Evolutionary conservation across 2,329 filamentous ascomycete species (phyloP).

Genomic region (Clarireedia homoeocarpa): DNA sequence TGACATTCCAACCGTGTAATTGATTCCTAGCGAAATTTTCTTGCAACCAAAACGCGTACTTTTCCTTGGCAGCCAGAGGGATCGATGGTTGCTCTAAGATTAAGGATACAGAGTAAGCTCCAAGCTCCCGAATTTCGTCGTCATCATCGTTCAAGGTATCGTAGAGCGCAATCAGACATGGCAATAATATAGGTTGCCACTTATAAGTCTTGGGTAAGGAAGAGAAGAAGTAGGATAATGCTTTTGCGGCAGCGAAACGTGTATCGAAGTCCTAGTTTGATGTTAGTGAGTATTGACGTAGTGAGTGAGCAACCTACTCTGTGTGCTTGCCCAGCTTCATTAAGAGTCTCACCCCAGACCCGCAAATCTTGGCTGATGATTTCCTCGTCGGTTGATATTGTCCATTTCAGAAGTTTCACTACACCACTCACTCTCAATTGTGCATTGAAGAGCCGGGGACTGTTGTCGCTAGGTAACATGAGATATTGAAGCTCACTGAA

Average conservation of each 20-base stretch:
- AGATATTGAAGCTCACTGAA: background rate
- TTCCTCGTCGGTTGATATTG: background rate
- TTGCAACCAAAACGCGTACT: conserved; percentile 12
- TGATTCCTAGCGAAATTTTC: conserved; percentile 1
- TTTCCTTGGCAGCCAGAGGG: conserved; percentile 14
- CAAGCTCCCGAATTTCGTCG: conserved; percentile 67
- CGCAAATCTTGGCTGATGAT: conserved; percentile 19
- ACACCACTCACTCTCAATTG: conserved; percentile 40
- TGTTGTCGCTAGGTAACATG: background rate
- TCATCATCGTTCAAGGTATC: conserved; percentile 83
- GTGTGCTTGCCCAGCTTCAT: conserved; percentile 39
- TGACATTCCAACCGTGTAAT: conserved; percentile 10
- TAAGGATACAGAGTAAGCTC: conserved; percentile 17
- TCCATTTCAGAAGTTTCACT: conserved; percentile 7
- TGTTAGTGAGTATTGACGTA: conserved; percentile 1
- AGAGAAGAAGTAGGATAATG: conserved; percentile 45
- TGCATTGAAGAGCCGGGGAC: conserved; percentile 38
- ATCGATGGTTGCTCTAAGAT: conserved; percentile 41
- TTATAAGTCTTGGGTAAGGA: conserved; percentile 10
- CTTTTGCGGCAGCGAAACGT: conserved; percentile 50
- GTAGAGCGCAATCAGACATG: conserved; percentile 60
- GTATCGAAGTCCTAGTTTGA: conserved; percentile 51
- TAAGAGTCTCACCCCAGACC: conserved; percentile 44
- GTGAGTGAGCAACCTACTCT: conserved; percentile 33
- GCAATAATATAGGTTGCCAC: conserved; percentile 31